Base-by-base conservation (phyloP, 805 yeast species). In the Myxozyma sirexii region DNA sequence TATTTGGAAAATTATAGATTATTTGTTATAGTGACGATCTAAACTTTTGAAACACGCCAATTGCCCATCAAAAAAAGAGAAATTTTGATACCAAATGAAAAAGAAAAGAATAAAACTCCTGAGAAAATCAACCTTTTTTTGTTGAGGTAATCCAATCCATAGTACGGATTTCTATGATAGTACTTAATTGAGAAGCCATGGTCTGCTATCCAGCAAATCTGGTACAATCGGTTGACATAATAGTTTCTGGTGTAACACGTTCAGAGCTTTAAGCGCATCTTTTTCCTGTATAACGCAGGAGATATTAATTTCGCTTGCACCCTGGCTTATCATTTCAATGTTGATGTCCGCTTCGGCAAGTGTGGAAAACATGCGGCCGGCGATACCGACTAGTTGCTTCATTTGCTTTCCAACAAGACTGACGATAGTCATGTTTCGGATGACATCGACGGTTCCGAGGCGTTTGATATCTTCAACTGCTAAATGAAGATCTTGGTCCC, bases 241-340 rank as follows among this genome's bases (percentile, higher is more conserved):
- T 62, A 93, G 75, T 60, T 83, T 84, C 45, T 86, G 87, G 72
- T 94, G 99, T 59, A 94, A 84, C 4, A 91, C 87, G 71, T 85
- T 85, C 66, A 94, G 79, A 3, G 98, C 98, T 72, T 88, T 88
- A 31, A 90, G 76, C 13, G 96, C 85, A 70, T 94, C 94, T 57
- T 77, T 76, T 66, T 88, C 90, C 65, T 88, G 88, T 63, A 94
- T 90, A 54, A 94, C 99, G 65, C 97, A 96, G 35, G 96, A 88
- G 54, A 94, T 94, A 74, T 94, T 94, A 71, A 94, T 94, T 76
- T 94, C 99, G 71, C 93, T 93, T 19, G 98, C 97, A 69, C 99
- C 99, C 80, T 94, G 99, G 59, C 91, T 84, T 75, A 94, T 94
- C 99, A 94, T 94, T 75, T 94, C 99, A 68, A 94, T 90, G 76